Evolutionary conservation across 805 yeast species (phyloP).

Genomic region (Lachancea sp.): DNA sequence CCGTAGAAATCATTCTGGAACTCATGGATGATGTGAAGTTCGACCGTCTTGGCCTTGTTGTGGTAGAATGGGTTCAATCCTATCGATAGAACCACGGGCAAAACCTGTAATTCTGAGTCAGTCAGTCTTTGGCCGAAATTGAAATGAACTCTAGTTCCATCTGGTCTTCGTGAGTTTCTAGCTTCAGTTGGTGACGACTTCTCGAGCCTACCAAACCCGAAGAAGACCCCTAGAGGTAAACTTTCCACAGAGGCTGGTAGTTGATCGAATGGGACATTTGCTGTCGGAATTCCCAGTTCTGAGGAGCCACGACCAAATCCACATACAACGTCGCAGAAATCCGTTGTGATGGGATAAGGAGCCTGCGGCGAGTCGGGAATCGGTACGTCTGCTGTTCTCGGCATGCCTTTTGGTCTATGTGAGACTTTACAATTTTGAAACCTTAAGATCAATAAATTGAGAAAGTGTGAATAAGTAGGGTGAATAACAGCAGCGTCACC

Average conservation of each 20-base stretch:
- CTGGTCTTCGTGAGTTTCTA: constrained; percentile 28
- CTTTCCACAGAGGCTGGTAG: constrained; percentile 37
- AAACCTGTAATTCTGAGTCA: constrained; percentile 36
- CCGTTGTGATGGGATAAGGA: constrained; percentile 46
- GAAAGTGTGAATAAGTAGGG: no score
- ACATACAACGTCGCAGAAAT: constrained; percentile 46
- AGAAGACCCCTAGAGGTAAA: constrained; percentile 78
- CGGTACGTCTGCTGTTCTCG: constrained; percentile 22
- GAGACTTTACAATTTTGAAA: no score
- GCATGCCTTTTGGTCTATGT: neutral
- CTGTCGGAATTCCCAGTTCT: constrained; percentile 93
- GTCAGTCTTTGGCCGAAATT: constrained; percentile 53
- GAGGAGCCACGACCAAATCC: constrained; percentile 97
- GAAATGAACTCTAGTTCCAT: constrained; percentile 43
- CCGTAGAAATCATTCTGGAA: constrained; percentile 75
- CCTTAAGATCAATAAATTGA: no score
- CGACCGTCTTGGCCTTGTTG: constrained; percentile 75
- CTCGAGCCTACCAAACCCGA: constrained; percentile 59
- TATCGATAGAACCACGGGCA: constrained; percentile 91
- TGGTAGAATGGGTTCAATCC: constrained; percentile 94
- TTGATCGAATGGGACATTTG: constrained; percentile 64
- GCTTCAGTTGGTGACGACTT: constrained; percentile 4
- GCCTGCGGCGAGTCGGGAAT: constrained; percentile 39
- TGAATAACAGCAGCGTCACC: no score
- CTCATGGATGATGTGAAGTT: constrained; percentile 75